Evolutionary conservation across 768 basidiomycete genomes (phyloP), one percentile per base, ranked within the genome.

Genomic region (Candolleomyces efflorescens): DNA sequence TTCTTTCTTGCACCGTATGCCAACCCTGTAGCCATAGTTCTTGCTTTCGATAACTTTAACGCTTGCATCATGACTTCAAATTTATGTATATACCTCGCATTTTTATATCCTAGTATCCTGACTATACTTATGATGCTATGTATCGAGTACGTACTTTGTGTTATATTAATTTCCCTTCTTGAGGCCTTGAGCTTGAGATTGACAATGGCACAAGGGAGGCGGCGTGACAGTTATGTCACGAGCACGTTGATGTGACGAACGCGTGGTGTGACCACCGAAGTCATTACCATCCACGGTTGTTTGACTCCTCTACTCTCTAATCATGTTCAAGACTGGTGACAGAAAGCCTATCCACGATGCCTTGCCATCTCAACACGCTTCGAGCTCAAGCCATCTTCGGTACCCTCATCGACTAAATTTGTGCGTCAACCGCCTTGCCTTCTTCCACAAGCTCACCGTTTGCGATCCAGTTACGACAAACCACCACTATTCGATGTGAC

Each of bases 401-500:
- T 90, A 91, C 67, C 86, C 87, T 1, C 75, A 81, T 69, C 75
- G 86, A 47, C 78, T 94, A 24, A 95, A 90, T 75, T 92, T 96
- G 93, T 94, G 65, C 59, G 80, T 74, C 43, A 51, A 37, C 49
- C 18, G 32, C 11, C 5, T 11, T 32, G 11, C 32, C 32, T 32
- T 32, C 32, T 43, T 1, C 41, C 9, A 17, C 18, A 11, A 20
- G 41, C 18, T 17, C 13, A 43, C 63, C 24, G 10, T 15, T 41
- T 32, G 32, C 32, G 7, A 32, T 32, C 38, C 54, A 97, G 94
- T 71, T 98, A 99, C 67, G 89, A 95, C 63, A 74, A 68, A 17
- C 92, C 95, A 20, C 97, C 97, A 18, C 70, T 81, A 15, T 87
- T 86, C 56, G 94, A 98, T 65, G 87, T 98, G 18, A 94, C 94